A percentile compares a stretch with the other conserved stretches of the same genome.
Conservation (phyloP, 176 grass and related monocot species). For the Saccharum spontaneum region DNA sequence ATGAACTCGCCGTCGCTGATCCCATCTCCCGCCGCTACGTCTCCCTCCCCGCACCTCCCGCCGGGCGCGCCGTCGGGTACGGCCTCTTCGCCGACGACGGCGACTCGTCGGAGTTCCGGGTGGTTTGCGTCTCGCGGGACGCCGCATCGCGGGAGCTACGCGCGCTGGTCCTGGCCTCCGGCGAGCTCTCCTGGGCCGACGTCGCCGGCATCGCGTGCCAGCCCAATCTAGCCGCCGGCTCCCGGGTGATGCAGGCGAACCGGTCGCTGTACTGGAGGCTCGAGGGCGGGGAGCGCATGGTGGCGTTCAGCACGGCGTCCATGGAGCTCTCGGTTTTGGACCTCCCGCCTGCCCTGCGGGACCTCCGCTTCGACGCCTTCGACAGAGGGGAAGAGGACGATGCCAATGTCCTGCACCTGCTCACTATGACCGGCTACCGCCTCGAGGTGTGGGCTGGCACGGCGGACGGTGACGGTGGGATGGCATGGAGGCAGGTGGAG, state of each 20-base stretch:
- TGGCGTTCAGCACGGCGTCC: slow-evolving; percentile 21
- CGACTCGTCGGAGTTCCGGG: slow-evolving; percentile 29
- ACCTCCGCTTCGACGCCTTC: slow-evolving; percentile 28
- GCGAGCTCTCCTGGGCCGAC: slow-evolving; percentile 31
- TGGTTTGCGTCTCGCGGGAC: slow-evolving; percentile 13
- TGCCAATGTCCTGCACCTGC: slow-evolving; percentile 16
- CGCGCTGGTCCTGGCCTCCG: slow-evolving; percentile 28
- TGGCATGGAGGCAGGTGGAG: slow-evolving; percentile 33
- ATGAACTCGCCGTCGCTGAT: slow-evolving; percentile 36
- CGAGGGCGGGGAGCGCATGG: slow-evolving; percentile 18
- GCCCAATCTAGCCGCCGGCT: neutral
- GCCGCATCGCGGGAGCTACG: neutral
- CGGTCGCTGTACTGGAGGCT: slow-evolving; percentile 42
- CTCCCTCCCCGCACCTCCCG: neutral
- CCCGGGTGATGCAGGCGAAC: slow-evolving; percentile 40
- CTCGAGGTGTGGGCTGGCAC: slow-evolving; percentile 35
- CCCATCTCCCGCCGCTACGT: slow-evolving; percentile 16
- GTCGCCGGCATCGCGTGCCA: neutral
- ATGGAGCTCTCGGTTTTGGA: slow-evolving; percentile 27
- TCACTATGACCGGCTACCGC: slow-evolving; percentile 41
- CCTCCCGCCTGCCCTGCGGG: slow-evolving; percentile 27
- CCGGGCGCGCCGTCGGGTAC: slow-evolving; percentile 26
- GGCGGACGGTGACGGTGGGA: neutral
- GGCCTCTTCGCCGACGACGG: slow-evolving; percentile 44
- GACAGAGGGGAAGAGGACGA: slow-evolving; percentile 33